Evolutionary conservation across 2,329 filamentous ascomycete species (phyloP).

Genomic region (Paracoccidioides lutzii): DNA sequence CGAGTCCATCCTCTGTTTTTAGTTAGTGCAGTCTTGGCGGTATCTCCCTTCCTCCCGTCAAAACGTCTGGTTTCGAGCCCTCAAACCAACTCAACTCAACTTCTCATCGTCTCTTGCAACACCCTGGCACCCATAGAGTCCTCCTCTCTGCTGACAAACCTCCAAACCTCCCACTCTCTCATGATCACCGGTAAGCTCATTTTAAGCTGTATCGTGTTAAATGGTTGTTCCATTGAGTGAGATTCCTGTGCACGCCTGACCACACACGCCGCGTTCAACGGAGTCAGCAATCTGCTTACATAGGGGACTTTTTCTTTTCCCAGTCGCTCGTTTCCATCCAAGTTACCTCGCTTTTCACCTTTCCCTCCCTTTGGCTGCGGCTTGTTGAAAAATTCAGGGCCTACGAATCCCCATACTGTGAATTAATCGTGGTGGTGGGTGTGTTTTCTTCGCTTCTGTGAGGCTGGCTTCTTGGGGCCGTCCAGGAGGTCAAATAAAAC

Average conservation of each 20-base stretch:
- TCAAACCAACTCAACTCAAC: too few species aligned
- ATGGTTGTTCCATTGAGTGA: neutral
- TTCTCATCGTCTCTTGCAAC: too few species aligned
- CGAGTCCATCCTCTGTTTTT: neutral
- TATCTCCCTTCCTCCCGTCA: neutral
- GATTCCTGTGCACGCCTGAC: neutral
- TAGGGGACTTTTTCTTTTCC: conserved; percentile 30
- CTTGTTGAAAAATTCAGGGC: neutral
- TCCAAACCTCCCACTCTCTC: neutral
- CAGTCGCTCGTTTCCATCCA: conserved; percentile 27
- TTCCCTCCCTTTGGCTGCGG: conserved; percentile 10
- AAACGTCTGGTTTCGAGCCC: neutral
- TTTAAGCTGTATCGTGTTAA: neutral
- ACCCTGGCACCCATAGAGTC: neutral
- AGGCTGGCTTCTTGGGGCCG: neutral
- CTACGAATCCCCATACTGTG: neutral
- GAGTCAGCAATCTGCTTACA: conserved; percentile 13
- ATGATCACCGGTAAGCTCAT: neutral
- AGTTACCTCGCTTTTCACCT: conserved; percentile 15
- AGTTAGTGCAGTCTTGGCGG: neutral
- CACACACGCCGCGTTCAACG: neutral
- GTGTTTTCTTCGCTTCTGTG: neutral
- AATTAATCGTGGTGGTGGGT: neutral
- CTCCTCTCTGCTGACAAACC: neutral
- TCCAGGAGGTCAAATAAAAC: too few species aligned